Percentiles rank a stretch among this genome's conserved stretches.
These are phyloP conservation scores for Pezicula rhizophila DNA, from an alignment of 2,329 filamentous ascomycete genomes.

Conservation along the genomic window DNA sequence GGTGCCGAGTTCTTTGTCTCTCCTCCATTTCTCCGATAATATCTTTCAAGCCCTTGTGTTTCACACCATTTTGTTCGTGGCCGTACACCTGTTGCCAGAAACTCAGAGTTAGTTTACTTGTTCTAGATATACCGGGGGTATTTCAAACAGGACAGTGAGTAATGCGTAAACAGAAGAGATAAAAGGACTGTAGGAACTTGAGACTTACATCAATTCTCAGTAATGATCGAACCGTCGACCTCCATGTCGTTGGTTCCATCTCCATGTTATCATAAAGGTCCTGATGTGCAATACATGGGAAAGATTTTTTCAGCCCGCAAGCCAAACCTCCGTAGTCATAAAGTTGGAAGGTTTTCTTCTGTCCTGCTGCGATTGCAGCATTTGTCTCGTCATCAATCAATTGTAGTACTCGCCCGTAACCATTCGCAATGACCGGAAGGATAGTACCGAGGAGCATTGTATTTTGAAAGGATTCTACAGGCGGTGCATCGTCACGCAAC, in stretches of 20 bases:
- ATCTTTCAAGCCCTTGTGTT: conserved; percentile 46
- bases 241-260: conserved; percentile 49
- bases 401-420: conserved; percentile 48
- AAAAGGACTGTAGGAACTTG: no score
- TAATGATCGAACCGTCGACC: conserved; percentile 45
- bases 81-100: conserved; percentile 39
- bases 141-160: no score
- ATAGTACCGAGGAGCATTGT: conserved; percentile 53
- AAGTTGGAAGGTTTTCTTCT: conserved; percentile 26
- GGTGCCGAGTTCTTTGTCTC: conserved; percentile 42
- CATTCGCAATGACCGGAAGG: conserved; percentile 50
- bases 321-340: conserved; percentile 24
- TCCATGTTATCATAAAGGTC: conserved; percentile 18
- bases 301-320: conserved; percentile 4
- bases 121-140: no score
- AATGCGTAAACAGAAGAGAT: no score
- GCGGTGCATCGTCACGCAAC: conserved; percentile 31
- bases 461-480: conserved; percentile 49
- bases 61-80: conserved; percentile 23
- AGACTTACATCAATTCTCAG: conserved; percentile 41
- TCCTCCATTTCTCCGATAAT: conserved; percentile 48
- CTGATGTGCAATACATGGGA: conserved; percentile 10
- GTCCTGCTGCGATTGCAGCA: conserved; percentile 35
- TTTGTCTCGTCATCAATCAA: conserved; percentile 48
- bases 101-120: no score